Base-by-base conservation (phyloP, 2,329 filamentous ascomycete genomes). In the Talaromyces funiculosus region DNA sequence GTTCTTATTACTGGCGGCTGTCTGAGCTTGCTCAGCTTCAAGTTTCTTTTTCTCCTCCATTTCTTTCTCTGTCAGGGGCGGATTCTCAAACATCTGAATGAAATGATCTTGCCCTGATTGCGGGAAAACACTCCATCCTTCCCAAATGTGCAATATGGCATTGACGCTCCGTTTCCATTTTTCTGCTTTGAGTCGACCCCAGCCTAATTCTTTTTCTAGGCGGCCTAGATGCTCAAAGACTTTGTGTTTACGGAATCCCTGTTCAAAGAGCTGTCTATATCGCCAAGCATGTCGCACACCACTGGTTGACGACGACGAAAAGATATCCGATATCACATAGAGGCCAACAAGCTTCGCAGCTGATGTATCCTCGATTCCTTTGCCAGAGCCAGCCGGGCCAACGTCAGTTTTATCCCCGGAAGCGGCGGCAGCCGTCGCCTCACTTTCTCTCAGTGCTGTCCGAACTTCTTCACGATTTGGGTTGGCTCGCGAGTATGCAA, bases 261-360 rank as follows among this genome's bases (percentile, higher is more conserved):
- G 79, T 71, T 95, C 91, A 63, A 96, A 91, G 3, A 93, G 81
- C 65, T 89, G 86, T 22, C 92, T 82, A 69, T 92, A 96, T 57
- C 91, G 87, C 90, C 92, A 96, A 3, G 90, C 90, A 71, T 92
- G 90, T 2, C 90, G 86, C 24, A 93, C 86, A 2, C 87, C 88
- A 64, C 88, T 89, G 9, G 87, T 90, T 4, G 84, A 81, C 0
- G 88, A 90, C 0, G 90, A 89, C 0, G 89, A 90, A 12, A 96
- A 81, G 49, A 96, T 88, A 71, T 97, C 92, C 31, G 82, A 86
- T 55, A 90, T 82, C 56, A 94, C 80, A 70, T 95, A 96, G 3
- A 97, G 80, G 1, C 85, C 92, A 20, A 96, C 87, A 1, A 96
- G 80, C 66, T 88, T 90, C 0, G 90, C 85, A 1, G 84, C 81